These are phyloP conservation scores for Lactarius pseudohatsudake DNA, from an alignment of 768 basidiomycete genomes.

Conservation along the genomic window DNA sequence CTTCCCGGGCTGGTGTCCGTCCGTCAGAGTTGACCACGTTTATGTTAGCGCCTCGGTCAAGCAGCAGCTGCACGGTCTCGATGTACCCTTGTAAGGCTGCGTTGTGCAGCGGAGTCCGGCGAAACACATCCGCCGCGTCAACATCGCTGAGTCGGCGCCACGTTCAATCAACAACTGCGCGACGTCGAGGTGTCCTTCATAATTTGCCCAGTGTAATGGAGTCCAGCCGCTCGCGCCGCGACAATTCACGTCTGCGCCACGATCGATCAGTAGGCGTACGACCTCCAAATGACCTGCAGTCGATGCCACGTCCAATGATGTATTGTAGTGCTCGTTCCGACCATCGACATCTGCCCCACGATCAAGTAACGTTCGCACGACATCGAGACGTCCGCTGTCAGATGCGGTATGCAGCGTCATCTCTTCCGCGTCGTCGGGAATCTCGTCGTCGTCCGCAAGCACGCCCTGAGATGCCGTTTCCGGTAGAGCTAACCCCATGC, in stretches of 20 bases:
- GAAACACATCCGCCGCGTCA: background rate
- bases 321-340: background rate
- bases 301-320: background rate
- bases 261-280: background rate
- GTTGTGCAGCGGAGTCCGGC: background rate
- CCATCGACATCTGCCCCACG: background rate
- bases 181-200: background rate
- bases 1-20: background rate
- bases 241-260: background rate
- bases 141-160: background rate
- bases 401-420: background rate
- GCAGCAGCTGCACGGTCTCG: background rate
- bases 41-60: background rate
- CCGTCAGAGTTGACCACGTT: background rate
- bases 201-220: background rate
- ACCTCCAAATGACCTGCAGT: background rate
- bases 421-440: background rate
- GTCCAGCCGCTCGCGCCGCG: background rate
- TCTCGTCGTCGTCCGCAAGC: background rate
- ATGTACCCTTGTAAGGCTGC: background rate
- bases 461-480: background rate
- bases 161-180: background rate
- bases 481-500: background rate
- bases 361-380: background rate
- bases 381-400: background rate